A percentile compares a stretch with the other conserved stretches of the same genome.
Evolutionary conservation across 164 flowering plant species (phyloP).

Genomic region (Magnolia officinalis): DNA sequence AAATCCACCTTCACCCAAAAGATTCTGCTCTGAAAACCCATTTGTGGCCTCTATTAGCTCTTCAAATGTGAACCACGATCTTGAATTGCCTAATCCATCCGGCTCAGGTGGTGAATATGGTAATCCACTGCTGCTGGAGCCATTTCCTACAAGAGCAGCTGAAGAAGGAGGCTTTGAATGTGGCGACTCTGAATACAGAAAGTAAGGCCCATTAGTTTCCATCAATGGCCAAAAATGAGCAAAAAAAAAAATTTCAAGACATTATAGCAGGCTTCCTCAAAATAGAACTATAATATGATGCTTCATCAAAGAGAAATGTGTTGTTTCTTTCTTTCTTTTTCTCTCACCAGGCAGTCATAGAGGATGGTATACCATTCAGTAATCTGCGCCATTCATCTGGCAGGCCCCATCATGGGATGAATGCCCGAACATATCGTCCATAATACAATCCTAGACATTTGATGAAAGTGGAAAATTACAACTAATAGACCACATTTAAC

Average conservation of each 20-base stretch:
- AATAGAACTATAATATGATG: too few species aligned
- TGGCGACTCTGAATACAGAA: constrained; percentile 37
- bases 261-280: too few species aligned
- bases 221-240: not conserved
- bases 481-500: too few species aligned
- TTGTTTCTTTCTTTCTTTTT: too few species aligned
- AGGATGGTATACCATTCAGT: too few species aligned
- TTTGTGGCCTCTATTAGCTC: constrained; percentile 62
- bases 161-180: constrained; percentile 31
- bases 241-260: not conserved
- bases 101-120: constrained; percentile 41
- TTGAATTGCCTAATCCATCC: constrained; percentile 69
- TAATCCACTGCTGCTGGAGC: constrained; percentile 35
- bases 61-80: constrained; percentile 59
- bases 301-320: too few species aligned
- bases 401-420: not conserved
- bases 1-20: constrained; percentile 90
- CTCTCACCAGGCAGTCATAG: too few species aligned
- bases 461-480: not conserved
- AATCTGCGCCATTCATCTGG: too few species aligned
- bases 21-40: constrained; percentile 72
- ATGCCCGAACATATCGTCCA: not conserved
- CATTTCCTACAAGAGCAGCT: constrained; percentile 38
- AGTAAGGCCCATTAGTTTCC: not conserved
- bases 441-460: not conserved